A percentile compares a stretch with the other conserved stretches of the same genome.
phyloP scores from a whole-genome alignment of 306 rosid genomes.

The Malus fusca region DNA sequence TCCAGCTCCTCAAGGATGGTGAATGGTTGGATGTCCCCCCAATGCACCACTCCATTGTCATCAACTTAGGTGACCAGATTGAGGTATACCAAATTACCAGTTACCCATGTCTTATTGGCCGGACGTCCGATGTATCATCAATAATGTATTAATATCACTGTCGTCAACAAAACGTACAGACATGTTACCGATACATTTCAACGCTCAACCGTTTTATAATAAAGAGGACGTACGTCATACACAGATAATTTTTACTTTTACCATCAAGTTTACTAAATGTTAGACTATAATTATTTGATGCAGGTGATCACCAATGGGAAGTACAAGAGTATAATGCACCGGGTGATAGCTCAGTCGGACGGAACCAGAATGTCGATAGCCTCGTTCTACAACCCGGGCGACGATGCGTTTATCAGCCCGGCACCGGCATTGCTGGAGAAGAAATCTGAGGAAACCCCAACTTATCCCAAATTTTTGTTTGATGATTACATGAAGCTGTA shows the following conservation, averaged over 20 bases:
- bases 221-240: neutral
- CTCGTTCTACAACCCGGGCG: conserved; percentile 88
- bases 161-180: neutral
- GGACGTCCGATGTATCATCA: neutral
- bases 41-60: conserved; percentile 87
- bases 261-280: neutral
- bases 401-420: conserved; percentile 78
- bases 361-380: conserved; percentile 90
- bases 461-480: conserved; percentile 84
- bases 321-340: conserved; percentile 83
- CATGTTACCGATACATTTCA: neutral
- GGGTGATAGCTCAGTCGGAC: conserved; percentile 66
- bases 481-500: conserved; percentile 97
- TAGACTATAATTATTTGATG: neutral
- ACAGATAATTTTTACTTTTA: neutral
- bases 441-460: conserved; percentile 31
- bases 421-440: conserved; percentile 64
- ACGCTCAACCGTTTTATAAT: neutral
- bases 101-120: neutral
- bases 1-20: conserved; percentile 87
- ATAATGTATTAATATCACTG: neutral
- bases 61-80: conserved; percentile 97
- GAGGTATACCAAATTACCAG: conserved; percentile 40
- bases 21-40: conserved; percentile 94
- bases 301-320: conserved; percentile 88